Evolutionary conservation across 2,329 filamentous ascomycete genomes (phyloP).

Genomic region (Arthroderma uncinatum): DNA sequence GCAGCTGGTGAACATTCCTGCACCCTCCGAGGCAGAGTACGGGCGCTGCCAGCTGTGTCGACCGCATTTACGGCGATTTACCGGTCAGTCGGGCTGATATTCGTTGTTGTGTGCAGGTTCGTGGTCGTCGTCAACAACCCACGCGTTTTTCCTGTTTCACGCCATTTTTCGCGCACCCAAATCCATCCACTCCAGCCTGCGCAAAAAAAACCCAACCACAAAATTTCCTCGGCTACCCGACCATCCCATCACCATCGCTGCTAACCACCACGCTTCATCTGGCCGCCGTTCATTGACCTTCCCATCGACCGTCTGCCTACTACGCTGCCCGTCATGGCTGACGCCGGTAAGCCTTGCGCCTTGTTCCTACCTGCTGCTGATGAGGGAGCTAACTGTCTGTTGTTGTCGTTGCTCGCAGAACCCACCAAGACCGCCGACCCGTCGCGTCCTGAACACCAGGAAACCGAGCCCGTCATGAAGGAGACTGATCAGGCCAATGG

Average conservation of each 20-base stretch:
- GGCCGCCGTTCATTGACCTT: background rate
- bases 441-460: slow-evolving; percentile 17
- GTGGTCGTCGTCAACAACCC: slow-evolving; percentile 23
- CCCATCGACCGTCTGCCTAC: background rate
- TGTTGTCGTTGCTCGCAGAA: slow-evolving; percentile 15
- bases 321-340: slow-evolving; percentile 25
- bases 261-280: slow-evolving; percentile 5
- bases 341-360: slow-evolving; percentile 27
- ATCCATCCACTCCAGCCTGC: slow-evolving; percentile 12
- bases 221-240: slow-evolving; percentile 15
- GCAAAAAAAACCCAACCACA: slow-evolving; percentile 18
- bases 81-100: background rate
- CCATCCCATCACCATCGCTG: slow-evolving; percentile 9
- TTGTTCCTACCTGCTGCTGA: slow-evolving; percentile 8
- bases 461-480: slow-evolving; percentile 18
- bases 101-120: background rate
- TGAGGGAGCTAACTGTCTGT: slow-evolving; percentile 13
- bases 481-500: slow-evolving; percentile 23
- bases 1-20: background rate
- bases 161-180: slow-evolving; percentile 19
- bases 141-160: slow-evolving; percentile 20
- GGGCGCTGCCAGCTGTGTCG: background rate
- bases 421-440: slow-evolving; percentile 14
- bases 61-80: background rate
- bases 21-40: background rate